These are phyloP conservation scores for Aeschynomene evenia DNA, from an alignment of 306 rosid genomes.

Conservation along the genomic window DNA sequence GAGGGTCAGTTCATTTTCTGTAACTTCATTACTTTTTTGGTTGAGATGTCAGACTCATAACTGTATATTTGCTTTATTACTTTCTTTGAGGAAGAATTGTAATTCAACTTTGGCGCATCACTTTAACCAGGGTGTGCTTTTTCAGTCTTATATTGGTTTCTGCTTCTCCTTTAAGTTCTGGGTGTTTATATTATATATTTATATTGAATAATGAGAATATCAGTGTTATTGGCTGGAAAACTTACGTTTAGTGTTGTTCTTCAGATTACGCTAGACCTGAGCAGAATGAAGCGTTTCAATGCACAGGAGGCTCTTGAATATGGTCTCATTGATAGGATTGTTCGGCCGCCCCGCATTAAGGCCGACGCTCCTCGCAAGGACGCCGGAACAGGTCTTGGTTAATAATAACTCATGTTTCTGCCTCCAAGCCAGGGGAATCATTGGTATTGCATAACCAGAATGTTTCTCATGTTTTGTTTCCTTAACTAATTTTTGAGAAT, in stretches of 20 bases:
- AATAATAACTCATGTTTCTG: slow-evolving; percentile 36
- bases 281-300: slow-evolving; percentile 66
- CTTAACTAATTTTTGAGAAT: slow-evolving; percentile 18
- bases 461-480: slow-evolving; percentile 11
- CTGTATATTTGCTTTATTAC: too few species aligned
- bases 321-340: slow-evolving; percentile 80
- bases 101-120: background rate
- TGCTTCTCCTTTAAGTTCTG: background rate
- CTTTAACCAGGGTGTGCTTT: slow-evolving; percentile 15
- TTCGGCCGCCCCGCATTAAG: slow-evolving; percentile 80
- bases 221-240: slow-evolving; percentile 16
- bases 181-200: too few species aligned
- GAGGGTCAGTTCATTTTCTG: slow-evolving; percentile 56
- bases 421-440: slow-evolving; percentile 5
- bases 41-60: background rate
- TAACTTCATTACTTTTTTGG: background rate
- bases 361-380: slow-evolving; percentile 75
- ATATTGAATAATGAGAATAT: slow-evolving; percentile 9
- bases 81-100: slow-evolving; percentile 14
- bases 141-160: background rate
- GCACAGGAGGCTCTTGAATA: slow-evolving; percentile 91
- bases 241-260: slow-evolving; percentile 27
- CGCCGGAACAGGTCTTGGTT: slow-evolving; percentile 78
- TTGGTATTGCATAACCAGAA: slow-evolving; percentile 13
- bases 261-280: slow-evolving; percentile 69